Evolutionary conservation across 2,329 filamentous ascomycete species (phyloP).

Genomic region (Tolypocladium capitatum): DNA sequence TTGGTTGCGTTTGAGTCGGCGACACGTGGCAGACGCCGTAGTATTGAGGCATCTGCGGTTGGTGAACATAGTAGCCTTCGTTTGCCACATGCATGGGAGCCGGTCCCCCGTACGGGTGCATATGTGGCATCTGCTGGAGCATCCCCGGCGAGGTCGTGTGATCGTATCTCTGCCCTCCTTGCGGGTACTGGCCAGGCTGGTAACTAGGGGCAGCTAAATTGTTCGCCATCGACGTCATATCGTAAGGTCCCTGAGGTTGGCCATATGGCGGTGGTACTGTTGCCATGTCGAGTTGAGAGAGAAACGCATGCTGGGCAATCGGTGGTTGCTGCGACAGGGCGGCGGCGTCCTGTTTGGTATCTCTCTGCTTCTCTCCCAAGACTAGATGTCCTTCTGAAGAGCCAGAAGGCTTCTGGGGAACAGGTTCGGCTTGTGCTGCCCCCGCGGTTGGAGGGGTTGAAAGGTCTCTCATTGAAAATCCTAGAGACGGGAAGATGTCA

Average conservation of each 20-base stretch:
- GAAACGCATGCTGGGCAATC: conserved; percentile 23
- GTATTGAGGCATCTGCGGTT: conserved; percentile 30
- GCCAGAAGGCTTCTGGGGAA: conserved; percentile 3
- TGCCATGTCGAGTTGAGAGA: conserved; percentile 29
- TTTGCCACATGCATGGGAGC: conserved; percentile 22
- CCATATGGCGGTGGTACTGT: conserved; percentile 11
- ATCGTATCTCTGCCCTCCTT: conserved; percentile 20
- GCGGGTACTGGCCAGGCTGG: conserved; percentile 23
- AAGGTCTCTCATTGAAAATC: conserved; percentile 21
- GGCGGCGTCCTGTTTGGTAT: background rate
- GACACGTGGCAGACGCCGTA: conserved; percentile 27
- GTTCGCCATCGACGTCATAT: conserved; percentile 31
- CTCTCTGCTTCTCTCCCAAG: background rate
- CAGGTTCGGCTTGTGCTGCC: conserved; percentile 7
- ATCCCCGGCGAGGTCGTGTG: conserved; percentile 22
- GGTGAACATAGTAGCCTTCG: conserved; percentile 34
- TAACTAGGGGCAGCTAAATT: conserved; percentile 29
- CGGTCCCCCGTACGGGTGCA: conserved; percentile 27
- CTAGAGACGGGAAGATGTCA: background rate
- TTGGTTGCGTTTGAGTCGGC: conserved; percentile 20
- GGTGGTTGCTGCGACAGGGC: background rate
- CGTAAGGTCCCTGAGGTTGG: conserved; percentile 23
- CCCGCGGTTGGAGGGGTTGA: conserved; percentile 9
- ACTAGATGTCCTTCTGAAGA: background rate
- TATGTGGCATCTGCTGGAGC: conserved; percentile 23